A percentile compares a stretch with the other conserved stretches of the same genome.
Evolutionary conservation across 139 green algal genomes (phyloP).

Genomic region (Chlorella sp.): DNA sequence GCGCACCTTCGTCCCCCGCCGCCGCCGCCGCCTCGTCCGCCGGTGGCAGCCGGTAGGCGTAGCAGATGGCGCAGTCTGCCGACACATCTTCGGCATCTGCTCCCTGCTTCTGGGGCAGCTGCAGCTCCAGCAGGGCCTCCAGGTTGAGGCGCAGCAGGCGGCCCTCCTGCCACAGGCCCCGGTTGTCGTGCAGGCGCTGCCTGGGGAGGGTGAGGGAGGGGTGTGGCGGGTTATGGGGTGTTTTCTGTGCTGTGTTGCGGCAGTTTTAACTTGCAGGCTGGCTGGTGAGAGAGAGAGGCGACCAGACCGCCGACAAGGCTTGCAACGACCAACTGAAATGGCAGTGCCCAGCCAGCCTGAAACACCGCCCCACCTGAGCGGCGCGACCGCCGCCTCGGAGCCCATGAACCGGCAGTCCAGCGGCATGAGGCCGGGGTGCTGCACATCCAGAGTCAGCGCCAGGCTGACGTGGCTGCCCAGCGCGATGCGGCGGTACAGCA

Average conservation of each 20-base stretch:
- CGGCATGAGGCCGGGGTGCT: conserved; percentile 12
- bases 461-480: conserved; percentile 35
- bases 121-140: conserved; percentile 14
- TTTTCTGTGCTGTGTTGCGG: too few species aligned
- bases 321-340: too few species aligned
- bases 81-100: conserved; percentile 17
- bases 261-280: too few species aligned
- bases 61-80: conserved; percentile 46
- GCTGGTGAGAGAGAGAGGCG: too few species aligned
- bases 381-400: conserved; percentile 27
- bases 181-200: conserved; percentile 32
- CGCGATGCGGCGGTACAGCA: conserved; percentile 28
- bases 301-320: too few species aligned
- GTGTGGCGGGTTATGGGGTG: too few species aligned
- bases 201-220: background rate
- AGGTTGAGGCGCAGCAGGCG: conserved; percentile 34
- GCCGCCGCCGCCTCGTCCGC: background rate
- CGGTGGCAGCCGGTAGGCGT: conserved; percentile 30
- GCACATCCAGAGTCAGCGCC: conserved; percentile 26
- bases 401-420: conserved; percentile 39
- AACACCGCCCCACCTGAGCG: conserved; percentile 1
- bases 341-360: too few species aligned
- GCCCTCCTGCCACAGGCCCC: conserved; percentile 16
- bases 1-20: background rate
- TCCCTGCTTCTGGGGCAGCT: conserved; percentile 16